Conservation (phyloP, 495 filamentous ascomycete genomes). For the Aspergillus haitiensis region DNA sequence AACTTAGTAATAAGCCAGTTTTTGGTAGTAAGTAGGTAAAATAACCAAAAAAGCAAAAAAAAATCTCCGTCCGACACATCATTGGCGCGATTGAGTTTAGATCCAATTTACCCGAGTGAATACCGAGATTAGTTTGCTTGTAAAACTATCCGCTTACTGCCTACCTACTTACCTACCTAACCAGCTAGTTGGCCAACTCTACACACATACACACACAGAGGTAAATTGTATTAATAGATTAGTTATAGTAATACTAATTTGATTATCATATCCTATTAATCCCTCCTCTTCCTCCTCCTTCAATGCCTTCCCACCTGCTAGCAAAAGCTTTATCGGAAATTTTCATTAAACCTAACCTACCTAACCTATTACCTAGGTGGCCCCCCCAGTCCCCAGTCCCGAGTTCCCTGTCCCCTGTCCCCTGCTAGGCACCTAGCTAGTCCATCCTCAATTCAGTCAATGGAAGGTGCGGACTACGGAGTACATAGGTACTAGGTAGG, state of each 20-base stretch:
- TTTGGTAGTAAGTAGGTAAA: background rate
- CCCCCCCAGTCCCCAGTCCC: too few species aligned
- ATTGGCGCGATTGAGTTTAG: constrained; percentile 23
- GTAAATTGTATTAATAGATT: too few species aligned
- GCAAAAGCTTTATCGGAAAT: constrained; percentile 1
- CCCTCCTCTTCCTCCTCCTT: background rate
- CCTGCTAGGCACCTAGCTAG: too few species aligned
- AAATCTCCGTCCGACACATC: constrained; percentile 2
- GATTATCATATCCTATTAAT: background rate
- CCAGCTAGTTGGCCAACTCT: too few species aligned
- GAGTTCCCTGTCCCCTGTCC: too few species aligned
- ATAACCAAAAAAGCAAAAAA: constrained; percentile 6
- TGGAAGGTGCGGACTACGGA: too few species aligned
- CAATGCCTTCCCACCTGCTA: background rate
- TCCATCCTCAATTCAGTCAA: too few species aligned
- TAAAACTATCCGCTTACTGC: background rate
- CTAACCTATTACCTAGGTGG: too few species aligned
- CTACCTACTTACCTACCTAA: background rate
- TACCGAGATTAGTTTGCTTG: constrained; percentile 26
- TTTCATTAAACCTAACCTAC: background rate
- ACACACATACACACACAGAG: too few species aligned
- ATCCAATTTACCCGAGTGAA: constrained; percentile 36
- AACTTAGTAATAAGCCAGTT: background rate
- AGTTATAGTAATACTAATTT: background rate
- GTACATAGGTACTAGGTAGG: background rate